A percentile compares a stretch with the other conserved stretches of the same genome.
Evolutionary conservation across 2,329 filamentous ascomycete genomes (phyloP).

Genomic region (Exutisphaerella laricina): DNA sequence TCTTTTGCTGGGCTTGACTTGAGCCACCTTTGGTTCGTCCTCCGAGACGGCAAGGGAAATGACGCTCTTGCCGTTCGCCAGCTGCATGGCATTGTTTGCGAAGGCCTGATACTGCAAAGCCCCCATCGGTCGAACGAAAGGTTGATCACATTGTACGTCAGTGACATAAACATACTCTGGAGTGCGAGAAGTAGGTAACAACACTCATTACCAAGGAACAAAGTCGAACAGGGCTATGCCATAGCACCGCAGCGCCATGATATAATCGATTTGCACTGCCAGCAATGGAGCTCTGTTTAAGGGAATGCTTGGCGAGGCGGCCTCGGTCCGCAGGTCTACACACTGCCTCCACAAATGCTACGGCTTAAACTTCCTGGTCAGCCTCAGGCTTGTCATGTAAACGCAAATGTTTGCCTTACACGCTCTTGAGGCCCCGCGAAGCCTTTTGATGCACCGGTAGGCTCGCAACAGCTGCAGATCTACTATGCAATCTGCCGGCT

Average conservation of each 20-base stretch:
- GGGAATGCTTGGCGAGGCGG: background rate
- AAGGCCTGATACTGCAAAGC: background rate
- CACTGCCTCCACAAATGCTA: background rate
- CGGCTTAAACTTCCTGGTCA: background rate
- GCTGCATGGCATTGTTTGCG: background rate
- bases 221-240: background rate
- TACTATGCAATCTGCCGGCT: no score
- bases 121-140: background rate
- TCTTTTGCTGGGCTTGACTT: background rate
- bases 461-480: no score
- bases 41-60: background rate
- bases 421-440: no score
- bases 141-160: no score
- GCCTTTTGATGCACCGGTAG: no score
- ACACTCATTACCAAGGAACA: no score
- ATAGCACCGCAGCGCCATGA: background rate
- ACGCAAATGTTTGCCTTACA: background rate
- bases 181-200: no score
- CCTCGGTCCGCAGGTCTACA: background rate
- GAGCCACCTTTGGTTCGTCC: background rate
- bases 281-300: background rate
- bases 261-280: background rate
- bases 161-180: no score
- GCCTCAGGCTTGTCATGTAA: background rate
- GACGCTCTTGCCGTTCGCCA: background rate